phyloP scores from a whole-genome alignment of 1,284 basidiomycete species.

The Clitocybe nebularis region DNA sequence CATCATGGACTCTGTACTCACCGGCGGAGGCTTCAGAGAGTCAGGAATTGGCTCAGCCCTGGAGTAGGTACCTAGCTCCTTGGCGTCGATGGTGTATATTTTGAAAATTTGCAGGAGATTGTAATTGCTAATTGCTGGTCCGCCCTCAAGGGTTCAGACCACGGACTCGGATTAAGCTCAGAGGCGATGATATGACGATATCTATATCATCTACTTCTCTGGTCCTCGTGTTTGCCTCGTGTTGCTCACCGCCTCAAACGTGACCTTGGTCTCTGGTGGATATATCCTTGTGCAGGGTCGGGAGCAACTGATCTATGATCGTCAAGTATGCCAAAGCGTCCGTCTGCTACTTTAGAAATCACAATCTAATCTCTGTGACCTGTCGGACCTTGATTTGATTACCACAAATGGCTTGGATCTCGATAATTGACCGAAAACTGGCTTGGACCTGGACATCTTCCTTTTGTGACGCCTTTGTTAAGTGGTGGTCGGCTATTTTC shows the following conservation, averaged over 20 bases:
- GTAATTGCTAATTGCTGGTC: no score
- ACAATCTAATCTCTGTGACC: constrained; percentile 12
- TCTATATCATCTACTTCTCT: no score
- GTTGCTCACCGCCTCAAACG: background rate
- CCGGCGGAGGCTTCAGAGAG: no score
- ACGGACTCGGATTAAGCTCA: no score
- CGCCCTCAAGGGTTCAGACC: no score
- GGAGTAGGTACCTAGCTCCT: no score
- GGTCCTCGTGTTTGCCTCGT: constrained; percentile 1
- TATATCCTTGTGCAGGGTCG: background rate
- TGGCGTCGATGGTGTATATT: no score
- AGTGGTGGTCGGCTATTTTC: constrained; percentile 4
- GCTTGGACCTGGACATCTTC: constrained; percentile 1
- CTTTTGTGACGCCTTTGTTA: no score
- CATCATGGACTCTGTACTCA: no score
- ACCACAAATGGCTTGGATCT: background rate
- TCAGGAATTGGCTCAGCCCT: no score
- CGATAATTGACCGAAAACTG: background rate
- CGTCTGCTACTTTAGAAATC: background rate
- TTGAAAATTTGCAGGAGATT: no score
- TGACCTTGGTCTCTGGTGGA: background rate
- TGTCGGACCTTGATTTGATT: constrained; percentile 1
- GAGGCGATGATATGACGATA: no score
- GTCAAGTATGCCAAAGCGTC: background rate
- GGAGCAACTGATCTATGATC: background rate